Evolutionary conservation across 2,329 filamentous ascomycete species (phyloP).

Genomic region (Curvularia hawaiiensis): DNA sequence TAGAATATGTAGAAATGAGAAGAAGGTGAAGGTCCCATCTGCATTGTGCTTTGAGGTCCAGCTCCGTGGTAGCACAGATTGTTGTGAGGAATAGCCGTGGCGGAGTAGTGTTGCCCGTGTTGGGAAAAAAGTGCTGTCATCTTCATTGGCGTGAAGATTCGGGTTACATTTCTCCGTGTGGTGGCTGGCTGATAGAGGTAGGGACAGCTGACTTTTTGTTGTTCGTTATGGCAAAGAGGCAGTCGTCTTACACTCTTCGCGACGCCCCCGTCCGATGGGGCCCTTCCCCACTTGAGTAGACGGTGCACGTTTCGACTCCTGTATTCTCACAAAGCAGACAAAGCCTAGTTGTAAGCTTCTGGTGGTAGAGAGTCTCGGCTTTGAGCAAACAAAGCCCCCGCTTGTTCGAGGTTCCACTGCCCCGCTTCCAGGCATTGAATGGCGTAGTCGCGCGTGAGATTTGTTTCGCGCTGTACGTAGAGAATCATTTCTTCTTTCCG

Average conservation of each 20-base stretch:
- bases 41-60: no score
- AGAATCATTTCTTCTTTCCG: constrained; percentile 70
- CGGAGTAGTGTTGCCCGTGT: background rate
- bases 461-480: constrained; percentile 76
- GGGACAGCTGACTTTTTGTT: background rate
- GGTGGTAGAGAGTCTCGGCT: constrained; percentile 64
- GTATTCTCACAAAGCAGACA: background rate
- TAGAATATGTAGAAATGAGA: no score
- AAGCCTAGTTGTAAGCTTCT: constrained; percentile 47
- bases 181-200: background rate
- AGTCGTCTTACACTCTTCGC: background rate
- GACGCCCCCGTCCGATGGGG: background rate
- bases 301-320: background rate
- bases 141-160: background rate
- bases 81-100: background rate
- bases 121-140: background rate
- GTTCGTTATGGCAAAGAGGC: background rate
- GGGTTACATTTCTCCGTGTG: background rate
- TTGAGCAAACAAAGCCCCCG: constrained; percentile 74
- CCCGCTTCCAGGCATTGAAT: constrained; percentile 80
- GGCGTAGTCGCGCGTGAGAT: constrained; percentile 79
- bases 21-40: no score
- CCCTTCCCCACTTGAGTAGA: background rate
- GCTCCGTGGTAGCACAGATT: background rate
- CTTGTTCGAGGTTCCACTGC: constrained; percentile 79